These are phyloP conservation scores for Lasiosphaeriaceae sp. DNA, from an alignment of 495 filamentous ascomycete species.

Conservation along the genomic window DNA sequence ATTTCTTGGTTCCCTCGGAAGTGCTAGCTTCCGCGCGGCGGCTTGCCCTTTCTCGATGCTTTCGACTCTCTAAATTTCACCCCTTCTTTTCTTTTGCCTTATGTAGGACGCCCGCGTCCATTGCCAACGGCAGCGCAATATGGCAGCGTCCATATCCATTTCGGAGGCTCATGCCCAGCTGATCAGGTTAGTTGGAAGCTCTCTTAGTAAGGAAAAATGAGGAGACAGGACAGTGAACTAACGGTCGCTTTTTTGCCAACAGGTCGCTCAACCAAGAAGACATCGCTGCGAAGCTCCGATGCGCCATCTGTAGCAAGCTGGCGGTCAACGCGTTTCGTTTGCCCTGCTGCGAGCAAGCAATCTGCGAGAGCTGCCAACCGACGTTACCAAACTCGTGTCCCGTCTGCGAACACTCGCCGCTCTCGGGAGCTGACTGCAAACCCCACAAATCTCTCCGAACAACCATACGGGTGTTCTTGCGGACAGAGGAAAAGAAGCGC, in stretches of 20 bases:
- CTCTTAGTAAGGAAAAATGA: too few relatives aligned
- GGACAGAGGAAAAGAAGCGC: conserved; percentile 83
- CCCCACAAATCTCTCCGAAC: conserved; percentile 82
- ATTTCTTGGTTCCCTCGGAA: too few relatives aligned
- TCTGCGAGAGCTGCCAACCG: conserved; percentile 83
- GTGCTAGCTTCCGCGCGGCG: not conserved
- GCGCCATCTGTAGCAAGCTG: conserved; percentile 85
- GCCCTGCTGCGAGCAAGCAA: conserved; percentile 92
- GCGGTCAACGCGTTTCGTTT: conserved; percentile 87
- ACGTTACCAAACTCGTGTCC: conserved; percentile 79
- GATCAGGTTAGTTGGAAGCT: conserved; percentile 38
- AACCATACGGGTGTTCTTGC: conserved; percentile 83
- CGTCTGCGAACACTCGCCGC: conserved; percentile 85
- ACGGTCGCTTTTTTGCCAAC: not conserved
- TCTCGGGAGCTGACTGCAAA: conserved; percentile 81
- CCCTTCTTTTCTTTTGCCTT: conserved; percentile 1
- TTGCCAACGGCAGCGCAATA: conserved; percentile 13
- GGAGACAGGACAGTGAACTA: too few relatives aligned
- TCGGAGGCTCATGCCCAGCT: conserved; percentile 31
- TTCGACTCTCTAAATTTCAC: not conserved
- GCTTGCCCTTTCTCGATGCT: conserved; percentile 11
- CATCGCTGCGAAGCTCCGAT: conserved; percentile 90
- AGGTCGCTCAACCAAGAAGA: conserved; percentile 80
- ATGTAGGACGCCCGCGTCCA: conserved; percentile 9
- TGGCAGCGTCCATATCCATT: conserved; percentile 23